Conservation (phyloP, 225 moss, liverwort and hornwort genomes). For the Thuidium tamariscinum region DNA sequence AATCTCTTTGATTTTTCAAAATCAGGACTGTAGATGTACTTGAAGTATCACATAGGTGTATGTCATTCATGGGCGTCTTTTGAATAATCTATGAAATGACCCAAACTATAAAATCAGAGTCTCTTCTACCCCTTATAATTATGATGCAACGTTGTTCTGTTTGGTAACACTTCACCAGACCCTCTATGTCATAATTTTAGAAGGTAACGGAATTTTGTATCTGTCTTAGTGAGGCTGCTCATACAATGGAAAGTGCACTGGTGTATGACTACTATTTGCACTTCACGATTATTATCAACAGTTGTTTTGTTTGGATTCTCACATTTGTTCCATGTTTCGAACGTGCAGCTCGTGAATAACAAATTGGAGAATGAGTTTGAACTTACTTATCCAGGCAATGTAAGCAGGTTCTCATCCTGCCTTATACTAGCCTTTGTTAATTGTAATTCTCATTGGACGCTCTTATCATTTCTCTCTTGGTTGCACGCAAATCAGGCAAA, state of each 20-base stretch:
- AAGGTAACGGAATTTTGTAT: background rate
- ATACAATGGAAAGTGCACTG: background rate
- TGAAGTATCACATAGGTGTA: background rate
- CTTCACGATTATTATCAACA: background rate
- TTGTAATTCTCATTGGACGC: background rate
- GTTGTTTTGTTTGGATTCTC: background rate
- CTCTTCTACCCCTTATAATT: background rate
- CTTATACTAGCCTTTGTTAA: background rate
- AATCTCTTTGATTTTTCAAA: background rate
- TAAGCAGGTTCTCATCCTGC: constrained; percentile 11
- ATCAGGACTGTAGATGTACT: background rate
- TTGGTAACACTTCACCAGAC: background rate
- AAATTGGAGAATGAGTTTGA: constrained; percentile 49
- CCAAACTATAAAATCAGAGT: background rate
- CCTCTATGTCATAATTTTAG: background rate
- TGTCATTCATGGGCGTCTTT: background rate
- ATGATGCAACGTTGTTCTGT: background rate
- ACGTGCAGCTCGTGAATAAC: constrained; percentile 31
- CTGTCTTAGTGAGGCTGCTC: background rate
- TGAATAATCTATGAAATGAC: background rate
- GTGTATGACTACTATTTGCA: background rate
- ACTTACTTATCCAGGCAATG: constrained; percentile 22
- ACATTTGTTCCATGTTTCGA: background rate
- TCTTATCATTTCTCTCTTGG: background rate
- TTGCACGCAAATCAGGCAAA: constrained; percentile 23